Evolutionary conservation across 2,329 filamentous ascomycete species (phyloP).

Genomic region (Exophiala dermatitidis): DNA sequence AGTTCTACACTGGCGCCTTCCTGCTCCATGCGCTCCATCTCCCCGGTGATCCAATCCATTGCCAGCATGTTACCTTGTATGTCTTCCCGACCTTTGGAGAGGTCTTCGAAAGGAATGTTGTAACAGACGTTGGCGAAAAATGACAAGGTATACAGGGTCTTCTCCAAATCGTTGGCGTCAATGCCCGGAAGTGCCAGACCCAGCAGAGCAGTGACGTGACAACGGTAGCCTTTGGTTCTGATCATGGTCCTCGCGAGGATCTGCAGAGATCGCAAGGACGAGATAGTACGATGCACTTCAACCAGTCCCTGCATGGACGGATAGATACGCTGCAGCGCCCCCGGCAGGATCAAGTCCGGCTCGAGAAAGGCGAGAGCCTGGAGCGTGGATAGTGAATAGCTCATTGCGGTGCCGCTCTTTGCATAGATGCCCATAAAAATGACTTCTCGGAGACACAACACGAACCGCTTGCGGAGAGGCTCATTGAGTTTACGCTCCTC

Average conservation of each 20-base stretch:
- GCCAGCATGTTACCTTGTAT: conserved; percentile 69
- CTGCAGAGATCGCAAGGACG: conserved; percentile 83
- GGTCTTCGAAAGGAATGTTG: conserved; percentile 83
- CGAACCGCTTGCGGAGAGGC: conserved; percentile 80
- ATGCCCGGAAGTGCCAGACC: conserved; percentile 90
- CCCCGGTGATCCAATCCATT: conserved; percentile 85
- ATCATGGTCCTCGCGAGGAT: conserved; percentile 88
- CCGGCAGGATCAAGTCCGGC: conserved; percentile 83
- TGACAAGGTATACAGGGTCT: conserved; percentile 87
- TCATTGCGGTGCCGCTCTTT: conserved; percentile 86
- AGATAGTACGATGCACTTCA: conserved; percentile 92
- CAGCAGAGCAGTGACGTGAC: conserved; percentile 89
- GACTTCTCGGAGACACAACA: conserved; percentile 79
- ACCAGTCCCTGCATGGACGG: conserved; percentile 93
- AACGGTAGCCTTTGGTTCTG: conserved; percentile 89
- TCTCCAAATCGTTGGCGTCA: conserved; percentile 94
- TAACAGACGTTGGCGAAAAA: conserved; percentile 96
- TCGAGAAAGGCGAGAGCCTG: conserved; percentile 87
- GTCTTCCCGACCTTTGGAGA: conserved; percentile 61
- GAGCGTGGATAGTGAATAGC: conserved; percentile 81
- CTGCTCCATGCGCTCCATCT: conserved; percentile 88
- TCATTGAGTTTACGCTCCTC: conserved; percentile 69
- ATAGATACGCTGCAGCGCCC: conserved; percentile 91
- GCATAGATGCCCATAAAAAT: conserved; percentile 98
- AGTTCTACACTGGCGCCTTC: conserved; percentile 79